Evolutionary conservation across 768 basidiomycete species (phyloP).

Genomic region (Hemileccinum rubropunctum): DNA sequence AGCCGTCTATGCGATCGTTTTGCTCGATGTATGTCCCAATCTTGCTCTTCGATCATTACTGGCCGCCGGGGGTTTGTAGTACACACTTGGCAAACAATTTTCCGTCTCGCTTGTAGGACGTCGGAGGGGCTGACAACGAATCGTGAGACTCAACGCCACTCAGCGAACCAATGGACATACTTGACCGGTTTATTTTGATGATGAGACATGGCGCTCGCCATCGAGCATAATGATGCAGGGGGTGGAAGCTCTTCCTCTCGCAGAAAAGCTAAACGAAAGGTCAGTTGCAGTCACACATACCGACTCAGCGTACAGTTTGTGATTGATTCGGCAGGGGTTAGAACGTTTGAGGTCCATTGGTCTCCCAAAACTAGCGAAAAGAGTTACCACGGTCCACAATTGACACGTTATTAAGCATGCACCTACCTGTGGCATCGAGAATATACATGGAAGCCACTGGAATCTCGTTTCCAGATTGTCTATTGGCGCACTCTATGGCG

Average conservation of each 20-base stretch:
- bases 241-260: conserved; percentile 47
- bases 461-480: conserved; percentile 22
- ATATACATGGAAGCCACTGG: conserved; percentile 48
- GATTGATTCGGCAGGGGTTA: conserved; percentile 47
- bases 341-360: conserved; percentile 58
- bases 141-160: conserved; percentile 9
- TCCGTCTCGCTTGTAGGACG: conserved; percentile 53
- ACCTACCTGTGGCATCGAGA: conserved; percentile 65
- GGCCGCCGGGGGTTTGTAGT: conserved; percentile 57
- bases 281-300: conserved; percentile 1
- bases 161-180: conserved; percentile 32
- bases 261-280: conserved; percentile 47
- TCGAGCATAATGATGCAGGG: conserved; percentile 52
- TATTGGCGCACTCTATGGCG: conserved; percentile 50
- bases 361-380: conserved; percentile 45
- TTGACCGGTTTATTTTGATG: conserved; percentile 43
- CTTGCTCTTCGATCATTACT: conserved; percentile 55
- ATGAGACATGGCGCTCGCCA: conserved; percentile 51
- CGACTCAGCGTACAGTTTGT: conserved; percentile 40
- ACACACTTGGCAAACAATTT: conserved; percentile 60
- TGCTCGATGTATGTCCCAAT: conserved; percentile 57
- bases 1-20: conserved; percentile 56
- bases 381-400: background rate
- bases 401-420: background rate
- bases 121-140: conserved; percentile 49